Conservation (phyloP, 768 basidiomycete genomes). For the Lentinula sp. region DNA sequence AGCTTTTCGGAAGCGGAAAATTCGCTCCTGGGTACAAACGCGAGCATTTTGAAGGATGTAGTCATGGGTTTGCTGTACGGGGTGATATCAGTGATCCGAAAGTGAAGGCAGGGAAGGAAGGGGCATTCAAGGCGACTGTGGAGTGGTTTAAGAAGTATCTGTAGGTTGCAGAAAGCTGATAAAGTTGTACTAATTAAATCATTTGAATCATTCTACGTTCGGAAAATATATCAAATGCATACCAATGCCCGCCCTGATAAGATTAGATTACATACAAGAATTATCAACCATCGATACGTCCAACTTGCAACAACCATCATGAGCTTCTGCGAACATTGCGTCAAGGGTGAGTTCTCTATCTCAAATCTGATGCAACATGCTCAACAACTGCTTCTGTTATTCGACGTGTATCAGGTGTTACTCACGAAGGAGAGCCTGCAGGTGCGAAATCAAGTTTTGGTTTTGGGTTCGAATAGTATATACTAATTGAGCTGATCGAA, state of each 20-base stretch:
- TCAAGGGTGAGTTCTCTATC: slow-evolving; percentile 34
- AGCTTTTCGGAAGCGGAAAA: slow-evolving; percentile 40
- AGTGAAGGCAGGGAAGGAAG: slow-evolving; percentile 59
- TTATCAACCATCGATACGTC: slow-evolving; percentile 12
- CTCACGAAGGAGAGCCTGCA: slow-evolving; percentile 41
- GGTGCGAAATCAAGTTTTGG: slow-evolving; percentile 20
- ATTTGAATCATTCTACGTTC: too few species aligned
- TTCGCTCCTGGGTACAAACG: slow-evolving; percentile 46
- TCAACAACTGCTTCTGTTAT: not conserved
- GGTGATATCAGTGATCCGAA: slow-evolving; percentile 42
- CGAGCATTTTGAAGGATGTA: slow-evolving; percentile 40
- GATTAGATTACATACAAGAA: slow-evolving; percentile 13
- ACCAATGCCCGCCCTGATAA: not conserved
- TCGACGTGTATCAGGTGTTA: slow-evolving; percentile 31
- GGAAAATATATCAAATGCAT: too few species aligned
- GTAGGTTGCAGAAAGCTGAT: slow-evolving; percentile 6
- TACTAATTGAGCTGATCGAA: too few species aligned
- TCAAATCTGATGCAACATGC: not conserved
- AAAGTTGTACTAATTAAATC: not conserved
- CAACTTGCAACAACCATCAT: slow-evolving; percentile 18
- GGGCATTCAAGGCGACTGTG: slow-evolving; percentile 51
- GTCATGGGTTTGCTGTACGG: slow-evolving; percentile 50
- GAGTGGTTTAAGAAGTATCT: slow-evolving; percentile 43
- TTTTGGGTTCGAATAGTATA: too few species aligned
- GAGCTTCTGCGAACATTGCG: slow-evolving; percentile 52